Base-by-base conservation (phyloP, 306 rosid species). In the Carpinus fangiana region DNA sequence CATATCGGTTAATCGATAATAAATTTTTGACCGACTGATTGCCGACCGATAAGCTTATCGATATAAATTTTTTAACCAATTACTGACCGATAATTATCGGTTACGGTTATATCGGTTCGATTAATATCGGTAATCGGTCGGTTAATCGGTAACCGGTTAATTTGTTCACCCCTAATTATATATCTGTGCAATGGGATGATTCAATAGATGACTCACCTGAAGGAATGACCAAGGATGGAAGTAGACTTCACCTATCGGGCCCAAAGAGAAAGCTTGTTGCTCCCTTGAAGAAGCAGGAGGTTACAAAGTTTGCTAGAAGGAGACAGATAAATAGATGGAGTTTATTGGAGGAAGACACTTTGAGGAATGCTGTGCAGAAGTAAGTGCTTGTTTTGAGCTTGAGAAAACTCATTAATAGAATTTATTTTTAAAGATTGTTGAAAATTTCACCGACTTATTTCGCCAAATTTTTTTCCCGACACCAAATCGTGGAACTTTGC, bases 121-220 rank as follows among this genome's bases (percentile, higher is more conserved):
- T n/a, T n/a, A n/a, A n/a, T n/a, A n/a, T n/a, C n/a, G n/a, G n/a
- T n/a, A n/a, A n/a, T n/a, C n/a, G n/a, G n/a, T n/a, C n/a, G n/a
- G n/a, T n/a, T n/a, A n/a, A n/a, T n/a, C n/a, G n/a, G n/a, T n/a
- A n/a, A n/a, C n/a, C n/a, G n/a, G n/a, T n/a, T n/a, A n/a, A n/a
- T n/a, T n/a, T n/a, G n/a, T n/a, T n/a, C n/a, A n/a, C n/a, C n/a
- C n/a, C n/a, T n/a, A n/a, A n/a, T n/a, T n/a, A n/a, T n/a, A 77
- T 73, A 47, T 80, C 70, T 66, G 82, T 84, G 71, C 84, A 92
- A 97, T 92, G 95, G 98, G 59, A 82, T 66, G 98, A 90, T 87
- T 85, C 97, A n/a, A 80, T 86, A 26, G 85, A 89, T 55, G 77
- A 65, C 70, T 74, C 75, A 31, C 88, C 82, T 2, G 90, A 48